Conservation (phyloP, 2,329 filamentous ascomycete species). For the Coniochaeta prunicola region DNA sequence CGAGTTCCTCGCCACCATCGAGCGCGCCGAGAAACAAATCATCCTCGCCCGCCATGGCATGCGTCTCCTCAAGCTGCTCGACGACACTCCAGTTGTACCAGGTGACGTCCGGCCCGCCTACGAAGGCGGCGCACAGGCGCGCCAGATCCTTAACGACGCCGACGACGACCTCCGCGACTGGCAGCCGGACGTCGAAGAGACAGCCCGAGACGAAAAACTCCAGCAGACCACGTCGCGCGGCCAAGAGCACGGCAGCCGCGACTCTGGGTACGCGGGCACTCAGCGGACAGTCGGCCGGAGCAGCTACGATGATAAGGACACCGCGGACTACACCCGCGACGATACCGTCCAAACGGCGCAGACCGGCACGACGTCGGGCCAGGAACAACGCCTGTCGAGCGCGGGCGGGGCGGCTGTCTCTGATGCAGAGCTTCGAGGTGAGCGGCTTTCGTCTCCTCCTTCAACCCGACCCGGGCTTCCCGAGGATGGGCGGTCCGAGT, state of each 20-base stretch:
- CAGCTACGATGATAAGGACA: neutral
- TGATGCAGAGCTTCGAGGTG: neutral
- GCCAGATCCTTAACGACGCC: conserved; percentile 84
- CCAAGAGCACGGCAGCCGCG: neutral
- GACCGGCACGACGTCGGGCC: neutral
- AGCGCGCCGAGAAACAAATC: conserved; percentile 94
- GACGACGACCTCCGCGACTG: conserved; percentile 82
- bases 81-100: conserved; percentile 83
- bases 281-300: neutral
- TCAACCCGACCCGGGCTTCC: neutral
- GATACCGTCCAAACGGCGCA: neutral
- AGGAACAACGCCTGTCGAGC: neutral
- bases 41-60: conserved; percentile 88
- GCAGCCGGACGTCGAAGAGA: conserved; percentile 40
- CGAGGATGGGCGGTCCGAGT: neutral
- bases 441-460: neutral
- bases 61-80: conserved; percentile 74
- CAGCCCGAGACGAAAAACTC: neutral
- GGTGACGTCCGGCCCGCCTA: conserved; percentile 72
- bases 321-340: neutral
- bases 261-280: neutral
- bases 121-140: conserved; percentile 56
- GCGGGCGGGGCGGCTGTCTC: neutral
- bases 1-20: conserved; percentile 85
- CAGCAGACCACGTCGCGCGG: neutral